Conservation (phyloP, 2,329 filamentous ascomycete genomes). For the Colletotrichum sp. region DNA sequence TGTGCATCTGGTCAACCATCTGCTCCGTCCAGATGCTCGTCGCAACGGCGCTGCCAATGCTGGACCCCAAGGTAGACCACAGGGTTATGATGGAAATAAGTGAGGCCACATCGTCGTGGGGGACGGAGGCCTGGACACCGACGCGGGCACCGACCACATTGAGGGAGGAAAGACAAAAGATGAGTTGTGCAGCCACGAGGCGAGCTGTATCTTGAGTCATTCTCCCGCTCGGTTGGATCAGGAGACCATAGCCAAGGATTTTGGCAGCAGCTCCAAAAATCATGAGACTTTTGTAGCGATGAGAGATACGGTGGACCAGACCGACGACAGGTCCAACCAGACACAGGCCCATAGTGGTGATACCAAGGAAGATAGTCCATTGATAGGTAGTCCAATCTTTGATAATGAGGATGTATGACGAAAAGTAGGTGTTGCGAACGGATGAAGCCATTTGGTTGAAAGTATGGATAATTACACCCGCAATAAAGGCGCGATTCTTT, state of each 20-base stretch:
- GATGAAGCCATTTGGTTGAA: constrained; percentile 40
- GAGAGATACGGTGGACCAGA: constrained; percentile 37
- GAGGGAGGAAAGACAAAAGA: constrained; percentile 40
- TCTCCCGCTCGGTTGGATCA: constrained; percentile 30
- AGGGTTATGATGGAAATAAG: constrained; percentile 41
- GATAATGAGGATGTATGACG: constrained; percentile 42
- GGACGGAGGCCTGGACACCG: constrained; percentile 44
- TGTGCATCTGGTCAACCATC: constrained; percentile 38
- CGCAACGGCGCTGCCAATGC: constrained; percentile 42
- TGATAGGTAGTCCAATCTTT: constrained; percentile 45
- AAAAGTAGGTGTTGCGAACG: constrained; percentile 39
- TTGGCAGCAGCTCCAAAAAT: constrained; percentile 39
- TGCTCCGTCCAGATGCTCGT: constrained; percentile 42
- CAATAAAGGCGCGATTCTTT: constrained; percentile 35
- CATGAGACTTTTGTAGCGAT: constrained; percentile 47
- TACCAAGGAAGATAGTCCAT: constrained; percentile 45
- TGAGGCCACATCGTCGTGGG: constrained; percentile 45
- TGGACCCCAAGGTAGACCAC: constrained; percentile 43
- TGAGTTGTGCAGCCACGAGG: constrained; percentile 38
- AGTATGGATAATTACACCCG: constrained; percentile 30
- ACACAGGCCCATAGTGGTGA: constrained; percentile 43
- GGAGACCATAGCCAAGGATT: constrained; percentile 40
- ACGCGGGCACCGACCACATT: constrained; percentile 46
- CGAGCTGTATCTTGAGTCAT: constrained; percentile 38
- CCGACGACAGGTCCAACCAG: constrained; percentile 40